Evolutionary conservation across 306 rosid species (phyloP).

Genomic region (Morella rubra): DNA sequence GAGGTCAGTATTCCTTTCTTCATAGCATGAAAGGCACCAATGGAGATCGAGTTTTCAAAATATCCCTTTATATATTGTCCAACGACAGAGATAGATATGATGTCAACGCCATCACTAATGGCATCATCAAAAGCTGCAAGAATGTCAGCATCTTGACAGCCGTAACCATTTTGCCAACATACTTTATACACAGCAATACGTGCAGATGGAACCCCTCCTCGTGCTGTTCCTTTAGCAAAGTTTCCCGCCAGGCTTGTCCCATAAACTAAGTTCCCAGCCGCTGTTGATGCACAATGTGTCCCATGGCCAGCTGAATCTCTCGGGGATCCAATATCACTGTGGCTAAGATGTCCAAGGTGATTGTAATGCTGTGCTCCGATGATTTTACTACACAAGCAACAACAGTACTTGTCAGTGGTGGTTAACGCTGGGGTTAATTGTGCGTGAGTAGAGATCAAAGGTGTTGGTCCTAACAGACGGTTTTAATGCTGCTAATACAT

Average conservation of each 20-base stretch:
- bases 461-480: too few relatives aligned
- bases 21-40: constrained; percentile 58
- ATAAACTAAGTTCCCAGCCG: constrained; percentile 39
- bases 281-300: constrained; percentile 50
- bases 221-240: constrained; percentile 38
- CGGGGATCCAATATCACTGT: constrained; percentile 26
- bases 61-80: constrained; percentile 1
- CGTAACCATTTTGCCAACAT: constrained; percentile 32
- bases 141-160: constrained; percentile 32
- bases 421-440: not conserved
- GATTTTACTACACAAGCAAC: constrained; percentile 35
- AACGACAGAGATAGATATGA: constrained; percentile 40
- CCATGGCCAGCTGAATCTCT: constrained; percentile 53
- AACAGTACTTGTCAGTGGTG: not conserved
- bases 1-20: constrained; percentile 43
- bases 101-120: constrained; percentile 58
- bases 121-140: constrained; percentile 62
- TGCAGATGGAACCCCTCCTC: constrained; percentile 54
- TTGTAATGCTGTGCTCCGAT: constrained; percentile 47
- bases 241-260: constrained; percentile 41
- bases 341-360: not conserved
- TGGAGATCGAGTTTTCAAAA: constrained; percentile 23
- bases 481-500: too few relatives aligned
- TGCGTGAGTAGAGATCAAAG: too few relatives aligned
- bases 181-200: constrained; percentile 57